Base-by-base conservation (phyloP, 805 yeast genomes). In the Cyberlindnera xishuangbannaensis region DNA sequence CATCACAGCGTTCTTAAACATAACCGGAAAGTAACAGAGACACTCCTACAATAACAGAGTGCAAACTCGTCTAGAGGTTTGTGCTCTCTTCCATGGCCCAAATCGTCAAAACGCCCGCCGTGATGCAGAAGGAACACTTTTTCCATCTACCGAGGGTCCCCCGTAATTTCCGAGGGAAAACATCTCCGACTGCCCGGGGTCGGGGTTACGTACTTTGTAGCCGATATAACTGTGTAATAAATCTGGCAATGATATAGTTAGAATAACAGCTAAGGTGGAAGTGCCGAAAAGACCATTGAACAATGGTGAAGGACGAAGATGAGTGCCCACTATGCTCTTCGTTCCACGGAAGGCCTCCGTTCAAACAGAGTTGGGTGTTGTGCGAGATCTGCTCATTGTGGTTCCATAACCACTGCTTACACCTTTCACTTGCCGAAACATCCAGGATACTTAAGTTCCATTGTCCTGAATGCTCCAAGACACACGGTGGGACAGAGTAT, bases 371-470 rank as follows among this genome's bases (percentile, higher is more conserved):
- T 20, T 78, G 85, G 85, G 58, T 77, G 7, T 70, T 65, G 31
- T 79, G 87, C 52, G 76, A 71, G 59, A 57, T 38, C 68, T 84
- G 85, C 69, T 47, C 27, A 3, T n/a, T 9, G 10, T 49, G 53
- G 51, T 47, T 21, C 48, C 87, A 80, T 48, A 47, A 57, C 14
- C 51, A 50, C 12, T 80, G 87, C 51, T 40, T 74, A 3, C 43
- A 49, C 2, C 37, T 76, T 9, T 38, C 65, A 0, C 31, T 51
- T 5, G 44, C 55, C 2, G 67, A 66, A 7, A 55, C 71, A 2
- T 50, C 58, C 14, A 46, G 51, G 10, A 59, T 78, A 11, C 56
- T 61, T 22, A 54, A 61, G 31, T 83, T 62, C 52, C 84, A 79
- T 45, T 83, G 92, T 48, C 47, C 50, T 0, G 36, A 46, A 88